Base-by-base conservation (phyloP, 2,329 filamentous ascomycete species). In the Calonectria pseudoturangicola region DNA sequence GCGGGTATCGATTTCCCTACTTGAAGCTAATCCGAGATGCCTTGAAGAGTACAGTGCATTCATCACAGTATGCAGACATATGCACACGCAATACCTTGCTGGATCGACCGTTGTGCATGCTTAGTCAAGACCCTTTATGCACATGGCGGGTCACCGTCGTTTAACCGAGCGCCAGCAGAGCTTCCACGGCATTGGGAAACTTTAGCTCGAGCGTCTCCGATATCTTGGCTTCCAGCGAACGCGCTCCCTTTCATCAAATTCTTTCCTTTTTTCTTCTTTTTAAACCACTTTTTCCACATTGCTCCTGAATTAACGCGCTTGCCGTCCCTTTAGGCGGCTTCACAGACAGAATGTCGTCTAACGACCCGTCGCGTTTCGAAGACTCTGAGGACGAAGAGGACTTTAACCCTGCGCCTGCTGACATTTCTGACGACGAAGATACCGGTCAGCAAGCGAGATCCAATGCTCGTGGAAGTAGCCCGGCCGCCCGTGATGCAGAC, bases 391-490 rank as follows among this genome's bases (percentile, higher is more conserved):
- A 97, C 64, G 95, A 97, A 79, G 93, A 94, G 73, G 93, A 96
- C 83, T 98, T 98, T 89, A 98, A 98, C 83, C 96, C 95, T 64
- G 91, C 89, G 62, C 93, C 93, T 25, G 93, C 91, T 73, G 91
- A 95, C 71, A 81, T 91, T 41, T 97, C 94, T 3, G 94, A 96
- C 76, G 92, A 85, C 6, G 84, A 85, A 66, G 85, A 85, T 4
- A 84, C 85, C 7, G 86, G 89, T 0, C 73, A 74, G 58, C 72
- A 73, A 64, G 48, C 71, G 68, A 76, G 87, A 86, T 25, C 88
- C 36, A 67, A 66, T 21, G 72, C 74, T 36, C 78, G 77, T 87
- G 91, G 77, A 56, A 84, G 82, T 67, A 86, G 83, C 62, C 83
- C 82, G 63, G 81, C 77, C 50, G 74, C 75, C 56, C 60, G 74